phyloP scores from a whole-genome alignment of 179 eudicot species.

The Silene vulgaris region DNA sequence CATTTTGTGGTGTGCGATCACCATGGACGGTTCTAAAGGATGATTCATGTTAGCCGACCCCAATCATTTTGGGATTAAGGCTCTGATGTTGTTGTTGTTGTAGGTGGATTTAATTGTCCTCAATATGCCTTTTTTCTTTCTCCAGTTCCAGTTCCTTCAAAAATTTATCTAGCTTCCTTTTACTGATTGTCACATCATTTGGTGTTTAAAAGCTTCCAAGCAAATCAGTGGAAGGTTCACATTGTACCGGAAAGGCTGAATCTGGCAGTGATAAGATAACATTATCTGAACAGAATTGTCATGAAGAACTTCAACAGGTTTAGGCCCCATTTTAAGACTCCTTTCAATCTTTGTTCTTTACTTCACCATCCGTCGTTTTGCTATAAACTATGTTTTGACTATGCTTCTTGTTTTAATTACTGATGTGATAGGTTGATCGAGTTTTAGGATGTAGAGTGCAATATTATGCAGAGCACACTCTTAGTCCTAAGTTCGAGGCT shows the following conservation, averaged over 20 bases:
- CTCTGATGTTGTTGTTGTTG: too few relatives aligned
- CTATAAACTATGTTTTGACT: slow-evolving; percentile 8
- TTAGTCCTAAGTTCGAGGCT: slow-evolving; percentile 25
- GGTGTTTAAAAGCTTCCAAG: slow-evolving; percentile 33
- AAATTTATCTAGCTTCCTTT: neutral
- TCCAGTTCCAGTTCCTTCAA: neutral
- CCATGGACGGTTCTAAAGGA: too few relatives aligned
- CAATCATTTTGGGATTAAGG: too few relatives aligned
- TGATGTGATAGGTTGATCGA: slow-evolving; percentile 68
- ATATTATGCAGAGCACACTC: slow-evolving; percentile 27
- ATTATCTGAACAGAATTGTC: slow-evolving; percentile 28
- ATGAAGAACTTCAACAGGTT: slow-evolving; percentile 59
- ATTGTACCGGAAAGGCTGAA: slow-evolving; percentile 31
- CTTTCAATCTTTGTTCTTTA: slow-evolving; percentile 1
- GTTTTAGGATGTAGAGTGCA: slow-evolving; percentile 81
- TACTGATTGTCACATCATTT: slow-evolving; percentile 10
- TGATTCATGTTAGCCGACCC: too few relatives aligned
- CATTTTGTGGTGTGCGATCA: too few relatives aligned
- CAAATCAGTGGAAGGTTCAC: slow-evolving; percentile 30
- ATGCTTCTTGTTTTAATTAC: slow-evolving; percentile 16
- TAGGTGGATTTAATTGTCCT: slow-evolving; percentile 5
- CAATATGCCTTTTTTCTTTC: neutral
- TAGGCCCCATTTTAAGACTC: neutral
- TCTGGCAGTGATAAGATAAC: slow-evolving; percentile 23
- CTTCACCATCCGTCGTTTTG: neutral